These are phyloP conservation scores for Sporothrix mexicana DNA, from an alignment of 2,329 filamentous ascomycete genomes.

Conservation along the genomic window DNA sequence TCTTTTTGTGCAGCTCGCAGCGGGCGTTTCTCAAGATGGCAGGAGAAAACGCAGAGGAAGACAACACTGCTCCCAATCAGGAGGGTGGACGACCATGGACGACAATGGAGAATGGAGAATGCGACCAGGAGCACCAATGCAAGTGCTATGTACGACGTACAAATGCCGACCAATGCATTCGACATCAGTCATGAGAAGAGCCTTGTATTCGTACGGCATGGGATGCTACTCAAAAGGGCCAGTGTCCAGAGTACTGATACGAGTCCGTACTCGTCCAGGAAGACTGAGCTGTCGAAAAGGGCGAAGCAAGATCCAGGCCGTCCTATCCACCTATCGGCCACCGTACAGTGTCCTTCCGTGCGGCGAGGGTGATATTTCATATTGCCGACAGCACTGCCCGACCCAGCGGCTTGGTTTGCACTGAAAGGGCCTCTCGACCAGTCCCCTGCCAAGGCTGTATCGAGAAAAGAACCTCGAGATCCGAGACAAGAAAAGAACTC, in stretches of 20 bases:
- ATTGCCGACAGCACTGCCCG: not conserved
- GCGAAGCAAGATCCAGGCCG: not conserved
- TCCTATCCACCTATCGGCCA: not conserved
- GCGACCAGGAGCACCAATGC: not conserved
- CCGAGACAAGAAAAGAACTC: conserved; percentile 18
- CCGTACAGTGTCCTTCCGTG: not conserved
- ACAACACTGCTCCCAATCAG: not conserved
- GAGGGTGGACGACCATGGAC: not conserved
- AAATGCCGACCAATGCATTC: not conserved
- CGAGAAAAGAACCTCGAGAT: conserved; percentile 24
- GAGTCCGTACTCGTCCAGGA: no score
- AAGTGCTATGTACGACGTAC: not conserved
- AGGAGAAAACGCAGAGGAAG: conserved; percentile 1
- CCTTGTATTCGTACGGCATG: not conserved
- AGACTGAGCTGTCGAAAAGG: not conserved
- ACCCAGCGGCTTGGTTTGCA: conserved; percentile 25
- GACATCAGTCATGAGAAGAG: not conserved
- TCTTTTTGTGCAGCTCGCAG: not conserved
- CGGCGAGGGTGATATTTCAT: not conserved
- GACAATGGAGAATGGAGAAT: not conserved
- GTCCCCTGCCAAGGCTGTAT: conserved; percentile 26
- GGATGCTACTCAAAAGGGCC: not conserved
- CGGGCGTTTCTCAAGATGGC: conserved; percentile 23
- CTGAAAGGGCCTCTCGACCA: not conserved
- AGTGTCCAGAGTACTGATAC: no score